Evolutionary conservation across 768 basidiomycete genomes (phyloP).

Genomic region (Epithele typhae): DNA sequence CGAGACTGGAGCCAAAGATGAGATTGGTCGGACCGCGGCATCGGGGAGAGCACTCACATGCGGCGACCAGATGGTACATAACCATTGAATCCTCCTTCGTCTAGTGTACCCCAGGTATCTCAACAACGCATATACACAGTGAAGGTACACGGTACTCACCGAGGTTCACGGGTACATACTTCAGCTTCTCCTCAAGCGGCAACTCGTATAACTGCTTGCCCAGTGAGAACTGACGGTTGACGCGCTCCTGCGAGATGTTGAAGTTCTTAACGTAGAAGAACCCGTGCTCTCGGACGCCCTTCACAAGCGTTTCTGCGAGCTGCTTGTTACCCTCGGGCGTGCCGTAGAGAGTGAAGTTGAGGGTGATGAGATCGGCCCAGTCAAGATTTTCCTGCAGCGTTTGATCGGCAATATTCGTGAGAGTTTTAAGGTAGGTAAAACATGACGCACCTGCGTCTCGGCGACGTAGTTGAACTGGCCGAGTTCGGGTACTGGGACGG

Average conservation of each 20-base stretch:
- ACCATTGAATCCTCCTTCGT: constrained; percentile 44
- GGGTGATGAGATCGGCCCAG: constrained; percentile 45
- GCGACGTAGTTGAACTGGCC: constrained; percentile 35
- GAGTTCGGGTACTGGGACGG: constrained; percentile 35
- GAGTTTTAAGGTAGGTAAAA: not conserved
- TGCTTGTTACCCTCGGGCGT: constrained; percentile 38
- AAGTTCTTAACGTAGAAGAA: constrained; percentile 53
- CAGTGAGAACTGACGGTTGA: constrained; percentile 46
- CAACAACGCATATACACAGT: too few species aligned
- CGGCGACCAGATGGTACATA: constrained; percentile 44
- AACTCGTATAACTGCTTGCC: constrained; percentile 46
- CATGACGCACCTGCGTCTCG: constrained; percentile 34
- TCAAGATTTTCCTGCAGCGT: constrained; percentile 38
- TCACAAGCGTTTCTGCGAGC: constrained; percentile 38
- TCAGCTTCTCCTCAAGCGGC: constrained; percentile 45
- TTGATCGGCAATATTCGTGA: not conserved
- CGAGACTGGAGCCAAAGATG: too few species aligned
- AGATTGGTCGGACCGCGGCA: too few species aligned
- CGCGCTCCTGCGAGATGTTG: constrained; percentile 42
- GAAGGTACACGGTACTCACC: constrained; percentile 14
- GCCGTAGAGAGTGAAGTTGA: constrained; percentile 39
- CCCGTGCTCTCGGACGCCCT: constrained; percentile 42
- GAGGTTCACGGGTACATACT: constrained; percentile 36
- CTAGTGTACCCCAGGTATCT: too few species aligned
- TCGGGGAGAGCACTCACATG: too few species aligned